Evolutionary conservation across 2,329 filamentous ascomycete species (phyloP).

Genomic region (Zalaria obscura): DNA sequence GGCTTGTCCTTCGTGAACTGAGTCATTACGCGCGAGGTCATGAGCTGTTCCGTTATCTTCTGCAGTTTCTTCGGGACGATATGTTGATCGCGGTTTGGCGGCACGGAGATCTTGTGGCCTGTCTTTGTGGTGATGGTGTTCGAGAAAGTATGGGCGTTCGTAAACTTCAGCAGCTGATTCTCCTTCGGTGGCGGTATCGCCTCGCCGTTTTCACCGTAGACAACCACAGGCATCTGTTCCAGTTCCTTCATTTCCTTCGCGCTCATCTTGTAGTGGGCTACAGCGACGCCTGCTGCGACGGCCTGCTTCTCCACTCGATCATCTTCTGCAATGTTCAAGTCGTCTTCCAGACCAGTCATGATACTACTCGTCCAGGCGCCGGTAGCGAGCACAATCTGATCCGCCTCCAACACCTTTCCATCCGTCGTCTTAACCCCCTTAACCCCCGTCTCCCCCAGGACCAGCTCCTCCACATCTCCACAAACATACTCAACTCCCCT

Average conservation of each 20-base stretch:
- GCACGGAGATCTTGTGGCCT: conserved; percentile 39
- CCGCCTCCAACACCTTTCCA: conserved; percentile 34
- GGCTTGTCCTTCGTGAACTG: conserved; percentile 17
- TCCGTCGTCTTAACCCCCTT: conserved; percentile 34
- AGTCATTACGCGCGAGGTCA: conserved; percentile 15
- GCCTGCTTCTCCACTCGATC: conserved; percentile 38
- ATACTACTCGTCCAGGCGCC: conserved; percentile 43
- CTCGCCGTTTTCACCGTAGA: conserved; percentile 32
- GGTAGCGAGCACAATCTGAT: conserved; percentile 40
- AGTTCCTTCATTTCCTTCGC: conserved; percentile 35
- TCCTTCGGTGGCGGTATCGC: conserved; percentile 34
- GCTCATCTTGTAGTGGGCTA: conserved; percentile 41
- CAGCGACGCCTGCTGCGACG: conserved; percentile 43
- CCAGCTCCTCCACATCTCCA: conserved; percentile 29
- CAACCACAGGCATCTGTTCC: conserved; percentile 37
- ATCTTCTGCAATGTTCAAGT: conserved; percentile 26
- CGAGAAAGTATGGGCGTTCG: conserved; percentile 44
- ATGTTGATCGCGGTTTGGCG: conserved; percentile 31
- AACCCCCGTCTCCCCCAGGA: conserved; percentile 22
- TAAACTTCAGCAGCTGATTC: conserved; percentile 43
- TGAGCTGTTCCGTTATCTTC: conserved; percentile 22
- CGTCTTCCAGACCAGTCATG: conserved; percentile 35
- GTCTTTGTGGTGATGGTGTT: conserved; percentile 35
- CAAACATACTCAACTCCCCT: conserved; percentile 31
- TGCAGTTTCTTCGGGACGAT: conserved; percentile 27